These are phyloP conservation scores for Talaromyces sp. DNA, from an alignment of 2,329 filamentous ascomycete species.

Conservation along the genomic window DNA sequence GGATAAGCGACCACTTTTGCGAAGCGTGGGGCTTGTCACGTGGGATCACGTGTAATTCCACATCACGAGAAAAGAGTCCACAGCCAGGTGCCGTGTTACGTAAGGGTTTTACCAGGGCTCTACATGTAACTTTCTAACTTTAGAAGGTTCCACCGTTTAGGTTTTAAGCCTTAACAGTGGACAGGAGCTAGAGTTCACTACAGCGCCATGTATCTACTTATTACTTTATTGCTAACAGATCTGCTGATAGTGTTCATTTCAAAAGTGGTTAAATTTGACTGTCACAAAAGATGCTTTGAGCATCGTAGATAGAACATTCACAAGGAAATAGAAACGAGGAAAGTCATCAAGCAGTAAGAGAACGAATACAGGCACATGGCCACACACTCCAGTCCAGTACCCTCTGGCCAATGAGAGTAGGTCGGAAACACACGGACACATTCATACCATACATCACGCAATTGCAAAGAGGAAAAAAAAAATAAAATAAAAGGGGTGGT, in stretches of 20 bases:
- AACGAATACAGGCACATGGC: constrained; percentile 25
- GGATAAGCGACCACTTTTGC: constrained; percentile 16
- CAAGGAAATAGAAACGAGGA: constrained; percentile 22
- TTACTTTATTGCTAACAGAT: background rate
- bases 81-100: constrained; percentile 2
- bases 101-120: background rate
- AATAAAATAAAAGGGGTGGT: constrained; percentile 10
- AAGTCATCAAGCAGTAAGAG: constrained; percentile 23
- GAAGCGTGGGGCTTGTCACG: constrained; percentile 6
- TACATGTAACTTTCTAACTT: too few relatives aligned
- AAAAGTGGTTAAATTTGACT: constrained; percentile 19
- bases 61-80: background rate
- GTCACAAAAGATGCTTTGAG: constrained; percentile 20
- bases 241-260: background rate
- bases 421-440: constrained; percentile 17
- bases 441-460: constrained; percentile 30
- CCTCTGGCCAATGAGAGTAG: constrained; percentile 15
- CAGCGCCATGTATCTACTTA: too few relatives aligned
- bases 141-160: background rate
- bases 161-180: background rate
- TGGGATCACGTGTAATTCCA: background rate
- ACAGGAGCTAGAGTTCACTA: too few relatives aligned
- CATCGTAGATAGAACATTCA: constrained; percentile 24
- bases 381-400: constrained; percentile 14
- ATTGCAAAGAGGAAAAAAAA: constrained; percentile 6